Evolutionary conservation across 2,329 filamentous ascomycete species (phyloP), one percentile per base, ranked within the genome.

Genomic region (Berkeleyomyces basicola): DNA sequence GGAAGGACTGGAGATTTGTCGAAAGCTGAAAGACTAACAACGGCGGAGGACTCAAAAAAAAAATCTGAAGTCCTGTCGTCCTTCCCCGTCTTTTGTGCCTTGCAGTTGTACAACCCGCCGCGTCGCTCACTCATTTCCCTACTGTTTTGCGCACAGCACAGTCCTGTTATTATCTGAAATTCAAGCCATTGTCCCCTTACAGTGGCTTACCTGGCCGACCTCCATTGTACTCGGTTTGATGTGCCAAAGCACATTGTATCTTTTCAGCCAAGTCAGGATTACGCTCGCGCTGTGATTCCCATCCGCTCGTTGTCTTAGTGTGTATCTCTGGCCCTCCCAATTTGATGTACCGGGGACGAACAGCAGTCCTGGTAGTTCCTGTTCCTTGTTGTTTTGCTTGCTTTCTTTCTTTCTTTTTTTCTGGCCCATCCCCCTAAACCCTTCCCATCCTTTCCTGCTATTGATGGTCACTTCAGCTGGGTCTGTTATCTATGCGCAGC

Each of bases 231-330:
- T 39, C 37, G 51, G 14, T 10, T 10, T 37, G 10, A 10, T 55
- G 36, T 6, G 49, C 33, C 36, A 31, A n/a, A 55, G 36, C 51
- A 46, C 37, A 55, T 11, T 40, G 42, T 23, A 59, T 40, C 40
- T 16, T 31, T 36, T 11, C 57, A 7, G 2, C 51, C 33, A 55
- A 55, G 51, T 11, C 51, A 55, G 51, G 51, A 55, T 55, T 37
- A 61, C 49, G 11, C 51, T 61, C 31, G 59, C 47, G 58, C 9
- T 61, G 62, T 44, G 59, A 61, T 36, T 51, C 51, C 55, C 33
- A 36, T 51, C 31, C 47, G 43, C 51, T 47, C 51, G 53, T 64
- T 47, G 7, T 14, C 36, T 39, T 61, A 61, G 49, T 64, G 37
- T 59, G 44, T 49, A 42, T 58, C 36, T 61, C 47, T 43, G 42